These are phyloP conservation scores for Xanthoceras sorbifolium DNA, from an alignment of 345 rosid genomes.

Conservation along the genomic window DNA sequence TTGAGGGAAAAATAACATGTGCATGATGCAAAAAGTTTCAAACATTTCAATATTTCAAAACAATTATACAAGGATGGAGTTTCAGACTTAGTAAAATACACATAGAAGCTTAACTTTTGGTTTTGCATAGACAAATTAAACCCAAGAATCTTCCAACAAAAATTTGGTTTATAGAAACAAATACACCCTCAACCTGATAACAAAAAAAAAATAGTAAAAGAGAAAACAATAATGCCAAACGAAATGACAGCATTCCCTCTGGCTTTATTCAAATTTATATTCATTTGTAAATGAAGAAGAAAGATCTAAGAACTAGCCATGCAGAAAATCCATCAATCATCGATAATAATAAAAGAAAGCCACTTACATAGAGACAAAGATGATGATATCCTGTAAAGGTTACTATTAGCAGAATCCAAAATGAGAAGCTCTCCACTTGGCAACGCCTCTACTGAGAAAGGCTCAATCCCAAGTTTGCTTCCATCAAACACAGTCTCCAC, in stretches of 20 bases:
- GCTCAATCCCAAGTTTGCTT: constrained; percentile 95
- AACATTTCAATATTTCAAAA: constrained; percentile 8
- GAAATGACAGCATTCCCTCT: neutral
- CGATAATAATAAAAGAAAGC: neutral
- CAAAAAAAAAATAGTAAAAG: no score
- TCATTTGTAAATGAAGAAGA: neutral
- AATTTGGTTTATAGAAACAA: no score
- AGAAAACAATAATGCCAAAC: no score
- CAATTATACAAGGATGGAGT: neutral
- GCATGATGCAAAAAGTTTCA: neutral
- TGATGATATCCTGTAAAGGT: constrained; percentile 84
- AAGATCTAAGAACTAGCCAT: neutral
- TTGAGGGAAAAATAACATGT: constrained; percentile 1
- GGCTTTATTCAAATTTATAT: neutral
- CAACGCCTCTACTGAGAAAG: constrained; percentile 74
- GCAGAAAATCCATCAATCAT: constrained; percentile 6
- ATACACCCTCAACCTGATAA: no score
- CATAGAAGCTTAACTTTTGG: neutral
- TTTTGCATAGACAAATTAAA: no score
- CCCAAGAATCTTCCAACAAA: no score
- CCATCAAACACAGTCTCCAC: constrained; percentile 99
- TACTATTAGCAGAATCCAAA: constrained; percentile 89
- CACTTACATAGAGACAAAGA: constrained; percentile 88
- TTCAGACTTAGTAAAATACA: neutral
- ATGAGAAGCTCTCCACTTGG: constrained; percentile 86